Evolutionary conservation across 2,329 filamentous ascomycete species (phyloP).

Genomic region (Xylaria sp.): DNA sequence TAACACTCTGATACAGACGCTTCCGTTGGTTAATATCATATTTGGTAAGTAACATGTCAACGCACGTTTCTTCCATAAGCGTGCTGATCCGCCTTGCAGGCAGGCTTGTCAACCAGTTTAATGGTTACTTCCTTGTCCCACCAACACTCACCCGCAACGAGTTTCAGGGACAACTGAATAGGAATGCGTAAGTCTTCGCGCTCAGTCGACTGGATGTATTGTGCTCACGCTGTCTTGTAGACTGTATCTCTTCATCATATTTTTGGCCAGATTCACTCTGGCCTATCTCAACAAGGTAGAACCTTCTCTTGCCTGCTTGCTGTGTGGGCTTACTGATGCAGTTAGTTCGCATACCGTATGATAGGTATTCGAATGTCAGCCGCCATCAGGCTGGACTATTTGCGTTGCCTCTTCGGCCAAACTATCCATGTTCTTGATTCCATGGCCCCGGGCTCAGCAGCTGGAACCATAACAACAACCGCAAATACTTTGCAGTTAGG

Average conservation of each 20-base stretch:
- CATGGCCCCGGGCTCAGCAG: constrained; percentile 70
- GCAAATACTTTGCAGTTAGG: constrained; percentile 73
- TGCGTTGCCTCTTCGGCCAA: constrained; percentile 71
- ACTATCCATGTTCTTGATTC: constrained; percentile 75
- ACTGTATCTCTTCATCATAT: constrained; percentile 77
- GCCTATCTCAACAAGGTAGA: constrained; percentile 69
- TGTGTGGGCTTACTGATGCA: constrained; percentile 34
- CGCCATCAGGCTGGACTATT: constrained; percentile 71
- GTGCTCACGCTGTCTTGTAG: constrained; percentile 49
- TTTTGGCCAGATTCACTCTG: constrained; percentile 72
- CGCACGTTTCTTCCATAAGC: constrained; percentile 23
- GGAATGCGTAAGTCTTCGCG: constrained; percentile 55
- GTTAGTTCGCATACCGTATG: constrained; percentile 68
- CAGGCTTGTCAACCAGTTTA: constrained; percentile 62
- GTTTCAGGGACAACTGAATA: constrained; percentile 58
- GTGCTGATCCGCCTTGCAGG: constrained; percentile 46
- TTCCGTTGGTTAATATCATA: constrained; percentile 70
- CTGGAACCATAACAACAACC: constrained; percentile 71
- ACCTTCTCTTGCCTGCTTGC: neutral
- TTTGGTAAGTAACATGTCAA: constrained; percentile 56
- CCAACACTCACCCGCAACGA: constrained; percentile 51
- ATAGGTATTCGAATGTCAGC: constrained; percentile 71
- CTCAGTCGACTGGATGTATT: neutral
- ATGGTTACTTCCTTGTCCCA: constrained; percentile 53
- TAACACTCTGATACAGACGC: constrained; percentile 52